These are phyloP conservation scores for Capsicum rhomboideum DNA, from an alignment of 257 asterid genomes.

Conservation along the genomic window DNA sequence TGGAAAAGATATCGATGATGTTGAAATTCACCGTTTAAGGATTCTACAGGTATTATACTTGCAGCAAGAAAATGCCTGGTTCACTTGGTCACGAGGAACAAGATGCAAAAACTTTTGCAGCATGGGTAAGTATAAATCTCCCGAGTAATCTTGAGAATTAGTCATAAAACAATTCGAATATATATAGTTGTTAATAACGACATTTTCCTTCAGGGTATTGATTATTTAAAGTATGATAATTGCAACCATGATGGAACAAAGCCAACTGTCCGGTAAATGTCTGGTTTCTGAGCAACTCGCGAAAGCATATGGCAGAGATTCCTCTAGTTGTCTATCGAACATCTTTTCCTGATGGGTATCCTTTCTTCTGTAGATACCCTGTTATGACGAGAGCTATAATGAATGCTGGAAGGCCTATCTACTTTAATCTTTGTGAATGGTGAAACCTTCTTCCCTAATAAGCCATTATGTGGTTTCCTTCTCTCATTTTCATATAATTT, in stretches of 20 bases:
- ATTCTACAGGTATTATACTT: conserved; percentile 58
- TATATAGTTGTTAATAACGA: neutral
- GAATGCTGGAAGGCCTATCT: conserved; percentile 67
- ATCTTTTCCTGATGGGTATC: neutral
- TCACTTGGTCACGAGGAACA: conserved; percentile 87
- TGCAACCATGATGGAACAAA: conserved; percentile 62
- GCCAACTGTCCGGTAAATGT: conserved; percentile 52
- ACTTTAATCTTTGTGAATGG: conserved; percentile 91
- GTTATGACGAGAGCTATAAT: conserved; percentile 80
- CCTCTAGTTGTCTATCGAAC: neutral
- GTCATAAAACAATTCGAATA: neutral
- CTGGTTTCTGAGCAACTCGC: neutral
- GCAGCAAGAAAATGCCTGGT: conserved; percentile 82
- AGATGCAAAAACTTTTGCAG: conserved; percentile 77
- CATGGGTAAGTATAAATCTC: conserved; percentile 42
- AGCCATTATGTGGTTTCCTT: neutral
- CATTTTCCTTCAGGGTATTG: conserved; percentile 57
- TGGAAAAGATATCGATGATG: neutral
- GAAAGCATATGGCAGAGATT: neutral
- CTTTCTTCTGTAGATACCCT: conserved; percentile 46
- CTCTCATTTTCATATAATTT: neutral
- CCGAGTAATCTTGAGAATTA: neutral
- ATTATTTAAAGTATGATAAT: conserved; percentile 87
- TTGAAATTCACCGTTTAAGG: neutral
- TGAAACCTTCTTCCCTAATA: neutral